Evolutionary conservation across 805 yeast species (phyloP).

Genomic region (Pichia nakasei): DNA sequence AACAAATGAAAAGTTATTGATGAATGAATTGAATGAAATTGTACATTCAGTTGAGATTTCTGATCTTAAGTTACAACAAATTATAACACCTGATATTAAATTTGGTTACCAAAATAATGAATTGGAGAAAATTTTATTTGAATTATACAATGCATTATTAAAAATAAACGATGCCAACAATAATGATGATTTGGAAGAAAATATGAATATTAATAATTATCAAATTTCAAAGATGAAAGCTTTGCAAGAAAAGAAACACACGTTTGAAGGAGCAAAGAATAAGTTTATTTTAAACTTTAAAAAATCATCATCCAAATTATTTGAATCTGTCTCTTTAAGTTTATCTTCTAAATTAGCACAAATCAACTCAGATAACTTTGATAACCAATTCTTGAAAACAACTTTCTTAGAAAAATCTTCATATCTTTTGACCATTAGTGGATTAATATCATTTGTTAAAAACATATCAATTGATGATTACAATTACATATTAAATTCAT

Average conservation of each 20-base stretch:
- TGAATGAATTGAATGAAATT: constrained; percentile 60
- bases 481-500: constrained; percentile 31
- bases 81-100: constrained; percentile 42
- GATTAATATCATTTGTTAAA: constrained; percentile 49
- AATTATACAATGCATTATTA: constrained; percentile 53
- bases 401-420: constrained; percentile 25
- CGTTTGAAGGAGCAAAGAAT: constrained; percentile 47
- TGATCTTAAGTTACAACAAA: constrained; percentile 39
- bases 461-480: constrained; percentile 44
- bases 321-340: constrained; percentile 21
- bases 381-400: constrained; percentile 8
- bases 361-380: constrained; percentile 6
- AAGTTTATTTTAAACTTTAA: constrained; percentile 41
- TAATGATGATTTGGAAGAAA: constrained; percentile 3
- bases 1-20: constrained; percentile 68
- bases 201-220: constrained; percentile 26
- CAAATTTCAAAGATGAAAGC: constrained; percentile 62
- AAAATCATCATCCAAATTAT: constrained; percentile 19
- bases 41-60: constrained; percentile 64
- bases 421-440: constrained; percentile 36
- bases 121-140: constrained; percentile 48
- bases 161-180: constrained; percentile 44
- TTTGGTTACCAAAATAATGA: constrained; percentile 32
- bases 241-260: constrained; percentile 51
- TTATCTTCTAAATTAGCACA: constrained; percentile 24